Percentiles rank a stretch among this genome's conserved stretches.
Evolutionary conservation across 176 grass and related monocot genomes (phyloP).

Genomic region (Musa acuminata): DNA sequence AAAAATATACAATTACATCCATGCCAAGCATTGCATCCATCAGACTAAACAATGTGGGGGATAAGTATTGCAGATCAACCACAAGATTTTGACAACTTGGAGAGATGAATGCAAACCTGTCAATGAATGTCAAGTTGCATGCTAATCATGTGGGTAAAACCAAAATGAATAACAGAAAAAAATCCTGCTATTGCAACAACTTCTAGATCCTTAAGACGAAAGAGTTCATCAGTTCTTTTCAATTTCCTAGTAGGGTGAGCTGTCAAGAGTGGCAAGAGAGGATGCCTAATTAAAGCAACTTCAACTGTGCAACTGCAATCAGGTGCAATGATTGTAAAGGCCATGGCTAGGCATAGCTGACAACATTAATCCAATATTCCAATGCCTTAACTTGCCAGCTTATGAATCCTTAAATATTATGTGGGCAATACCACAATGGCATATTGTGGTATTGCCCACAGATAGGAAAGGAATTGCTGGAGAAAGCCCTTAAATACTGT

Average conservation of each 20-base stretch:
- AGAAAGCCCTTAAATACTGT: too few species aligned
- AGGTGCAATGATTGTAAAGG: neutral
- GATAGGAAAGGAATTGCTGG: neutral
- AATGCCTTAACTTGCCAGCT: neutral
- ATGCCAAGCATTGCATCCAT: neutral
- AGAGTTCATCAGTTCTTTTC: too few species aligned
- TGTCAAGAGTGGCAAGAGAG: neutral
- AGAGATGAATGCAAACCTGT: neutral
- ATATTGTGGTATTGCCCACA: neutral
- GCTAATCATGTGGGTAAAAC: too few species aligned
- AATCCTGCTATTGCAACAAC: neutral
- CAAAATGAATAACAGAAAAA: too few species aligned
- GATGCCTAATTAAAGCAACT: neutral
- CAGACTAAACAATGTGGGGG: neutral
- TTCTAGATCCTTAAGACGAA: too few species aligned
- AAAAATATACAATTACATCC: neutral
- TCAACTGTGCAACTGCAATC: neutral
- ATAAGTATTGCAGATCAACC: neutral
- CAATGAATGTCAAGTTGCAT: neutral
- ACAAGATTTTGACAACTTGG: neutral
- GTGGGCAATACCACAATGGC: neutral
- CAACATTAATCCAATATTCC: neutral
- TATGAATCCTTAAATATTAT: neutral
- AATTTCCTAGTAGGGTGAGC: too few species aligned
- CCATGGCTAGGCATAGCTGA: neutral